Percentiles rank a stretch among this genome's conserved stretches.
Conservation (phyloP, 352 stramenopile genomes). For the Thalassiosira sp. region DNA sequence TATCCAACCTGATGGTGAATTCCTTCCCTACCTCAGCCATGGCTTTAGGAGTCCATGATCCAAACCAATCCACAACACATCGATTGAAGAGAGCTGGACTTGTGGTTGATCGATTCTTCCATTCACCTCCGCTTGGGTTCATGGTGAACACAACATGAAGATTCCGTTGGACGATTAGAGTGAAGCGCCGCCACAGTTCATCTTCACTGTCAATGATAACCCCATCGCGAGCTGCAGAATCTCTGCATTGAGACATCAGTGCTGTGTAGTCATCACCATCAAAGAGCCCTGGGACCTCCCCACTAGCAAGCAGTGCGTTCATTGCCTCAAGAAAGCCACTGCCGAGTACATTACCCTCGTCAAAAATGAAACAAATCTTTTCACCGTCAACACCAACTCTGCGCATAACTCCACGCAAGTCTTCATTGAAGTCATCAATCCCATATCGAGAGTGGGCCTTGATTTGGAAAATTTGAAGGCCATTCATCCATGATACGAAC, state of each 20-base stretch:
- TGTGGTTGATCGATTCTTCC: slow-evolving; percentile 96
- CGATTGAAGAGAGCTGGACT: slow-evolving; percentile 99
- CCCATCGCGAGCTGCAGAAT: slow-evolving; percentile 85
- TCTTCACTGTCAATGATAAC: slow-evolving; percentile 86
- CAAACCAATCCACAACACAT: slow-evolving; percentile 99
- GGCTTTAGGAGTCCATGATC: slow-evolving; percentile 96
- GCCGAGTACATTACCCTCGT: slow-evolving; percentile 98
- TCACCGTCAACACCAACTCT: slow-evolving; percentile 96
- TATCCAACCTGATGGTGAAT: slow-evolving; percentile 94
- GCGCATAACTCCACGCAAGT: slow-evolving; percentile 96
- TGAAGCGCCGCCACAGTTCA: slow-evolving; percentile 95
- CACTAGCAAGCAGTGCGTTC: slow-evolving; percentile 98
- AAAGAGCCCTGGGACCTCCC: slow-evolving; percentile 99
- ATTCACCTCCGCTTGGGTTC: slow-evolving; percentile 97
- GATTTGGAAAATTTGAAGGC: slow-evolving; percentile 99
- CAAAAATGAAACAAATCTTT: slow-evolving; percentile 99
- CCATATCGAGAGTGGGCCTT: slow-evolving; percentile 98
- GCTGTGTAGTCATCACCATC: slow-evolving; percentile 98
- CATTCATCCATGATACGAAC: slow-evolving; percentile 99
- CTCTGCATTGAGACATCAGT: slow-evolving; percentile 89
- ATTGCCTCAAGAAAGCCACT: slow-evolving; percentile 99
- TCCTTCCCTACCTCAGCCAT: slow-evolving; percentile 98
- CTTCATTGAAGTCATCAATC: slow-evolving; percentile 99
- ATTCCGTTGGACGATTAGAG: slow-evolving; percentile 96
- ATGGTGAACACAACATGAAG: slow-evolving; percentile 99